Evolutionary conservation across 306 rosid species (phyloP).

Genomic region (Fagus crenata): DNA sequence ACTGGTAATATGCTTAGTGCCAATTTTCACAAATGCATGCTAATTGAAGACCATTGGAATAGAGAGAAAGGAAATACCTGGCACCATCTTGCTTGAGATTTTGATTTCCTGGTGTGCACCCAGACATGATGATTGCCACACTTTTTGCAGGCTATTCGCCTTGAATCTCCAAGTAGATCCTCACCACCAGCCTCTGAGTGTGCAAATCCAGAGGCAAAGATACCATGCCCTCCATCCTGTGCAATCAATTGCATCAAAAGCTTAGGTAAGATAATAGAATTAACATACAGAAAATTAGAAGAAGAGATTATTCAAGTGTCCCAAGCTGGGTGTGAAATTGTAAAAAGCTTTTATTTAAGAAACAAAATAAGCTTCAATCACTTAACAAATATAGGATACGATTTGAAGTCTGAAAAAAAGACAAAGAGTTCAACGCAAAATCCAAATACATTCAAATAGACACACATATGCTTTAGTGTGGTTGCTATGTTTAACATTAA

Average conservation of each 20-base stretch:
- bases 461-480: neutral
- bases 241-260: slow-evolving; percentile 40
- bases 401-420: neutral
- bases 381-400: slow-evolving; percentile 7
- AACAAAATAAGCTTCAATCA: slow-evolving; percentile 4
- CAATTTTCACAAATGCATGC: slow-evolving; percentile 27
- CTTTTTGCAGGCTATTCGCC: slow-evolving; percentile 83
- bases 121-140: slow-evolving; percentile 81
- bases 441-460: slow-evolving; percentile 3
- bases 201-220: slow-evolving; percentile 65
- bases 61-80: slow-evolving; percentile 62
- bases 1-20: neutral
- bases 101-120: slow-evolving; percentile 76
- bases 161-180: slow-evolving; percentile 74
- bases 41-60: slow-evolving; percentile 16
- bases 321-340: slow-evolving; percentile 1
- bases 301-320: slow-evolving; percentile 11
- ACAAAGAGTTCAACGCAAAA: neutral
- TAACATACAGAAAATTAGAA: slow-evolving; percentile 9
- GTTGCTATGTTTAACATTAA: neutral
- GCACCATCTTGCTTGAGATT: slow-evolving; percentile 95
- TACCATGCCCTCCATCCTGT: slow-evolving; percentile 73
- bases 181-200: slow-evolving; percentile 65
- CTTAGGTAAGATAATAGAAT: slow-evolving; percentile 34
- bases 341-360: neutral